These are phyloP conservation scores for Chamaecyparis obtusa DNA, from an alignment of 75 land plant genomes.

Conservation along the genomic window DNA sequence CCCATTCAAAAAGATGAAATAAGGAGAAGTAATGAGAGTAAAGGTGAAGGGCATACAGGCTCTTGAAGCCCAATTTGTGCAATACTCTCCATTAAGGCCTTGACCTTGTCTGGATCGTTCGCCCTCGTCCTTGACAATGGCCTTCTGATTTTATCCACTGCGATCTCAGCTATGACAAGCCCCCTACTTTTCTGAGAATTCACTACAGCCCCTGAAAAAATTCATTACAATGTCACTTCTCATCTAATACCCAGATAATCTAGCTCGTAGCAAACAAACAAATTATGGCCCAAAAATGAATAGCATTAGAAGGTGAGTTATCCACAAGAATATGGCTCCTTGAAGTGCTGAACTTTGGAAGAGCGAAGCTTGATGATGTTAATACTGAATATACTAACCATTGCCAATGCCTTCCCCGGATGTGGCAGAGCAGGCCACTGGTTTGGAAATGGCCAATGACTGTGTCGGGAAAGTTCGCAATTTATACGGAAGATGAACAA, in stretches of 20 bases:
- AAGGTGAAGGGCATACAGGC: slow-evolving; percentile 52
- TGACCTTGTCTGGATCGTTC: slow-evolving; percentile 85
- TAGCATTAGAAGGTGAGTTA: no score
- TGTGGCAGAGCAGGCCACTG: not conserved
- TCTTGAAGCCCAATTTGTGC: slow-evolving; percentile 91
- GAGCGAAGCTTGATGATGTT: not conserved
- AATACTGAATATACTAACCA: not conserved
- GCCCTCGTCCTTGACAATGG: slow-evolving; percentile 84
- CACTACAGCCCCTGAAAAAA: slow-evolving; percentile 20
- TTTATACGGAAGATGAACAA: not conserved
- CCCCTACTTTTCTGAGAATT: slow-evolving; percentile 32
- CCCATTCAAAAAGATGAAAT: no score
- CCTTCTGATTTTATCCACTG: slow-evolving; percentile 75
- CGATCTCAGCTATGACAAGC: slow-evolving; percentile 78
- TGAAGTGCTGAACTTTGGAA: no score
- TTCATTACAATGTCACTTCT: not conserved
- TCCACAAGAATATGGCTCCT: not conserved
- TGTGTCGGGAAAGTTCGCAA: not conserved
- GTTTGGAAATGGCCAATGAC: not conserved
- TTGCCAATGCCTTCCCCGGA: not conserved
- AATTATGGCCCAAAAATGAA: no score
- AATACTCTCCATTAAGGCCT: slow-evolving; percentile 91
- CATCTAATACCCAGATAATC: no score
- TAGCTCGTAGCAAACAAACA: no score
- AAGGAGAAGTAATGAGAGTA: not conserved